Evolutionary conservation across 2,329 filamentous ascomycete genomes (phyloP).

Genomic region (Cytospora piceicola): DNA sequence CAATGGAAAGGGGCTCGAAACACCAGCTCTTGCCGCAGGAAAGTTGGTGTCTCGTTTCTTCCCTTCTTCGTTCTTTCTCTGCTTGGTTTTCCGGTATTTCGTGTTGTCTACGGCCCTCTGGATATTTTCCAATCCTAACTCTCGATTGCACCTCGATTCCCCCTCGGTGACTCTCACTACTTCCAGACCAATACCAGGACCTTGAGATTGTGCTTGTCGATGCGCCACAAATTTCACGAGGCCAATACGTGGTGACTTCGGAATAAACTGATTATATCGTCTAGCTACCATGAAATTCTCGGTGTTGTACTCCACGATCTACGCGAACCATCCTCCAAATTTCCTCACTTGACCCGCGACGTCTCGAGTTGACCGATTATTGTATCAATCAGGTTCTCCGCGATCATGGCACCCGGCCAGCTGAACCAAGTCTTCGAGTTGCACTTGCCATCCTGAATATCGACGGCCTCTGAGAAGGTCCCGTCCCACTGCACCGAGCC

Average conservation of each 20-base stretch:
- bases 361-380: constrained; percentile 9
- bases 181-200: too few relatives aligned
- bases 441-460: constrained; percentile 26
- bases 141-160: too few relatives aligned
- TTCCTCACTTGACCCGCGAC: too few relatives aligned
- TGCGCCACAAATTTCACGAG: background rate
- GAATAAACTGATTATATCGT: background rate
- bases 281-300: background rate
- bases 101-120: too few relatives aligned
- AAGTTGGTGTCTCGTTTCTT: background rate
- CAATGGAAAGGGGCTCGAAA: background rate
- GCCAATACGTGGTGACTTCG: background rate
- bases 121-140: too few relatives aligned
- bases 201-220: background rate
- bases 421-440: constrained; percentile 35
- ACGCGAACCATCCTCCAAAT: background rate
- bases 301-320: background rate
- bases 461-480: constrained; percentile 33
- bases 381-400: constrained; percentile 15
- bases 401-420: constrained; percentile 34
- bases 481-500: constrained; percentile 33
- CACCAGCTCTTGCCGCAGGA: background rate
- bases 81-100: too few relatives aligned
- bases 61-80: too few relatives aligned
- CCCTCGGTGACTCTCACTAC: too few relatives aligned